phyloP scores from a whole-genome alignment of 2,329 filamentous ascomycete species.

The Pleoardoris graminearum region DNA sequence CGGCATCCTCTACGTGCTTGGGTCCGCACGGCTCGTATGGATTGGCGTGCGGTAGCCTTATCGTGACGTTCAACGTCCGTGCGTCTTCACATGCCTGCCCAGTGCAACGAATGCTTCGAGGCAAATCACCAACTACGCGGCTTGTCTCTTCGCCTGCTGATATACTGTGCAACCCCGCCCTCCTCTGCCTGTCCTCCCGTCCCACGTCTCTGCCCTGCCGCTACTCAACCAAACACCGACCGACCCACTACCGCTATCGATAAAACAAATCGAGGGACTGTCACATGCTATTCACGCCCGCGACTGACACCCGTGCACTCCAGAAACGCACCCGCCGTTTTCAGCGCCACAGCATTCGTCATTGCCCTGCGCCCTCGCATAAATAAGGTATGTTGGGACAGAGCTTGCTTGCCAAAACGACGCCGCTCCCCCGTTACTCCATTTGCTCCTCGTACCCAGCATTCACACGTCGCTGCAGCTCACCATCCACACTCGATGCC shows the following conservation, averaged over 20 bases:
- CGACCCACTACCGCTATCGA: not conserved
- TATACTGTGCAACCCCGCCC: not conserved
- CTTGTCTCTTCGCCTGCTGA: too few relatives aligned
- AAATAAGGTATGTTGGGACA: conserved; percentile 2
- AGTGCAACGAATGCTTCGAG: not conserved
- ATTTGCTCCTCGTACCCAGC: not conserved
- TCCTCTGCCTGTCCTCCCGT: not conserved
- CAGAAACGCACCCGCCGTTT: conserved; percentile 7
- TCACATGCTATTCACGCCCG: conserved; percentile 5
- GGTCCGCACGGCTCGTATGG: not conserved
- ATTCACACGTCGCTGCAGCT: not conserved
- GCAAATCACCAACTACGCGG: conserved; percentile 4
- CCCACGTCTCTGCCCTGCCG: too few relatives aligned
- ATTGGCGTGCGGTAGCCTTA: not conserved
- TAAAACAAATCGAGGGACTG: conserved; percentile 2
- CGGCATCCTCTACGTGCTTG: too few relatives aligned
- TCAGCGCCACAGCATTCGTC: conserved; percentile 3
- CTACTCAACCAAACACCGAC: not conserved
- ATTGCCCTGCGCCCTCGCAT: not conserved
- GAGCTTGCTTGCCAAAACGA: not conserved
- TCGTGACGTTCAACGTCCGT: not conserved
- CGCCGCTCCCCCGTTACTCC: not conserved
- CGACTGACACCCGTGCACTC: not conserved
- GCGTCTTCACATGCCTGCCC: conserved; percentile 2
- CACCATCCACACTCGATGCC: conserved; percentile 24